A percentile compares a stretch with the other conserved stretches of the same genome.
phyloP scores from a whole-genome alignment of 371 early-diverging fungal genomes.

The Mucor plumbeus region DNA sequence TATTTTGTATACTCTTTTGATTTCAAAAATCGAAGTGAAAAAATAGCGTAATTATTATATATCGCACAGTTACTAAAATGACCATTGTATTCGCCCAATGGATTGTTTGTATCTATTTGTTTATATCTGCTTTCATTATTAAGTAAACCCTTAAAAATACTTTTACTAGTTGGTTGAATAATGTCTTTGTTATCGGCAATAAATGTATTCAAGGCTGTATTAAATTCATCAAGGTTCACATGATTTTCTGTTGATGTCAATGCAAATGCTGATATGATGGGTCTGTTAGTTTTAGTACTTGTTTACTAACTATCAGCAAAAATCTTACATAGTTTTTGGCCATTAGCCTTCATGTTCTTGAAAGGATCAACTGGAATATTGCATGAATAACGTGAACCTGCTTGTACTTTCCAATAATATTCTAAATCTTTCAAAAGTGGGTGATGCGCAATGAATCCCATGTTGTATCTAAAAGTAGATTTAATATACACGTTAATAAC shows the following conservation, averaged over 20 bases:
- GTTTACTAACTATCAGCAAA: not conserved
- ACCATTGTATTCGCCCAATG: constrained; percentile 51
- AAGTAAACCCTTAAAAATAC: constrained; percentile 32
- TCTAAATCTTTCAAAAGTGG: constrained; percentile 42
- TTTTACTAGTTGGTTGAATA: constrained; percentile 20
- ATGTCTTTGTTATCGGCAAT: constrained; percentile 42
- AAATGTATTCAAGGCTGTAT: constrained; percentile 50
- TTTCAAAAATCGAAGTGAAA: constrained; percentile 38
- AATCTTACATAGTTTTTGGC: constrained; percentile 64
- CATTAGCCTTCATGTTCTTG: constrained; percentile 31
- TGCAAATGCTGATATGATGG: constrained; percentile 50
- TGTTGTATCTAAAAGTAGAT: constrained; percentile 63
- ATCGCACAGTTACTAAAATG: constrained; percentile 76
- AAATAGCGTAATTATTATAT: constrained; percentile 60
- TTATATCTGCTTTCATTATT: not conserved
- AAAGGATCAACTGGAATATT: constrained; percentile 45
- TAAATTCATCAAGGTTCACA: constrained; percentile 68
- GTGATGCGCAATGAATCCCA: constrained; percentile 82
- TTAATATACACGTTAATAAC: not conserved
- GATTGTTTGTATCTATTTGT: not conserved
- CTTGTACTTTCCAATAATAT: constrained; percentile 50
- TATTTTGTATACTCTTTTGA: constrained; percentile 69
- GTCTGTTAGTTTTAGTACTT: not conserved
- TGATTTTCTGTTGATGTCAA: constrained; percentile 82
- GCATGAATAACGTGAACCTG: constrained; percentile 42